A percentile compares a stretch with the other conserved stretches of the same genome.
Evolutionary conservation across 1,284 basidiomycete species (phyloP).

Genomic region (Agroathelia rolfsii): DNA sequence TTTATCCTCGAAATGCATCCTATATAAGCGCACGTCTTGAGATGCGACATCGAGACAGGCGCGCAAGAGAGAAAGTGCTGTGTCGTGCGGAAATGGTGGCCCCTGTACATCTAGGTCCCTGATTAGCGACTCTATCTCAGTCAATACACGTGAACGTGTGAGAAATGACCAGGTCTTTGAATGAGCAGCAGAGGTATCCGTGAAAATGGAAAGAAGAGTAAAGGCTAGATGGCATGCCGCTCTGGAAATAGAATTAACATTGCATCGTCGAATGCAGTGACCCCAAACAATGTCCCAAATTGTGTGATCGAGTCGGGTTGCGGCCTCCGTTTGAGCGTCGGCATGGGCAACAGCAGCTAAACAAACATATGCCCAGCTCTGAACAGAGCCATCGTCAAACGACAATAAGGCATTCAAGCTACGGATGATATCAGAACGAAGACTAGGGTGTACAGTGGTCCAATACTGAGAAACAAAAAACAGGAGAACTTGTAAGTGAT

Average conservation of each 20-base stretch:
- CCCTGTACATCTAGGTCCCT: slow-evolving; percentile 83
- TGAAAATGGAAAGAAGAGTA: slow-evolving; percentile 36
- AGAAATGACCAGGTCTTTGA: slow-evolving; percentile 30
- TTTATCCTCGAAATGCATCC: slow-evolving; percentile 76
- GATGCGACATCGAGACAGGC: slow-evolving; percentile 58
- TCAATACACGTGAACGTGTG: slow-evolving; percentile 43
- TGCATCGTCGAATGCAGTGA: slow-evolving; percentile 67
- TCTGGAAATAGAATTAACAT: slow-evolving; percentile 57
- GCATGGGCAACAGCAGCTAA: slow-evolving; percentile 59
- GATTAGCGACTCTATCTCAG: slow-evolving; percentile 66
- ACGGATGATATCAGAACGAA: slow-evolving; percentile 45
- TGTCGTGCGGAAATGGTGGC: slow-evolving; percentile 74
- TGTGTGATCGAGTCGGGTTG: slow-evolving; percentile 25
- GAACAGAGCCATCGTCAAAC: slow-evolving; percentile 53
- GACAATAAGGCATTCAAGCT: slow-evolving; percentile 52
- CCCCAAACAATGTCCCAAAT: slow-evolving; percentile 78
- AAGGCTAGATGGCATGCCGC: slow-evolving; percentile 74
- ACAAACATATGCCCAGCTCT: slow-evolving; percentile 78
- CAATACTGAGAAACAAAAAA: slow-evolving; percentile 79
- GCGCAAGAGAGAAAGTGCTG: slow-evolving; percentile 74
- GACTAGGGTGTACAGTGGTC: slow-evolving; percentile 43
- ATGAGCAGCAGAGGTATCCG: slow-evolving; percentile 31
- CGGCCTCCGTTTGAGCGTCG: slow-evolving; percentile 24
- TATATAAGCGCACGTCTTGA: slow-evolving; percentile 72
- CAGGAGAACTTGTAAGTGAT: slow-evolving; percentile 70